Evolutionary conservation across 2,329 filamentous ascomycete species (phyloP), one percentile per base, ranked within the genome.

Genomic region (Sarocladiaceae sp.): DNA sequence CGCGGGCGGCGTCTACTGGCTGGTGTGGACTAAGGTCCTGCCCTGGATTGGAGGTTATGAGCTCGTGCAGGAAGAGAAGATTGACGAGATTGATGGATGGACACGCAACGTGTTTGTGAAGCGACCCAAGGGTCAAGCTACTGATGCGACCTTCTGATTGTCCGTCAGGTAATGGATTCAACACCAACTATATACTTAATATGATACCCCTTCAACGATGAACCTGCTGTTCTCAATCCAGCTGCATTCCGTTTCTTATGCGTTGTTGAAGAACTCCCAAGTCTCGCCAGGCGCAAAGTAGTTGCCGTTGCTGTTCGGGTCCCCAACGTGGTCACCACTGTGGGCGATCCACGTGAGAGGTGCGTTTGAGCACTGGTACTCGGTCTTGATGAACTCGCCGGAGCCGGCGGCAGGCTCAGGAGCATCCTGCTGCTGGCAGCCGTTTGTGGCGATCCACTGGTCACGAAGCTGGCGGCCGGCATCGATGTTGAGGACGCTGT

Each of bases 1-100:
- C 2, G 69, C 66, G 0, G 76, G 76, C 6, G 74, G 65, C 7
- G 43, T 78, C 2, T 79, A 78, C 58, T 80, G 75, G 74, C 48
- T 77, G 4, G 33, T 78, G 6, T 80, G 76, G 76, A 70, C 73
- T 3, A 55, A 69, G 29, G 52, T 78, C 4, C 49, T 78, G 27
- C 76, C 76, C 44, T 68, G 64, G 53, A 48, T 78, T 24, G 74
- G 74, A 12, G 54, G 55, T 0, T 80, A 84, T 53, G 67, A 76
- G 52, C 65, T 85, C 9, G 67, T 78, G 2, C 69, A 73, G 45
- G 73, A 80, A 58, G 68, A 64, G 0, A 58, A 70, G 2, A 59
- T 82, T 6, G 74, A 79, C 48, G 68, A 69, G 0, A 68, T 76
- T 33, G 80, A 83, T 56, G 79, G 80, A 2, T 83, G 80, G 80